phyloP scores from a whole-genome alignment of 495 filamentous ascomycete species.

The Xylaria scruposa region DNA sequence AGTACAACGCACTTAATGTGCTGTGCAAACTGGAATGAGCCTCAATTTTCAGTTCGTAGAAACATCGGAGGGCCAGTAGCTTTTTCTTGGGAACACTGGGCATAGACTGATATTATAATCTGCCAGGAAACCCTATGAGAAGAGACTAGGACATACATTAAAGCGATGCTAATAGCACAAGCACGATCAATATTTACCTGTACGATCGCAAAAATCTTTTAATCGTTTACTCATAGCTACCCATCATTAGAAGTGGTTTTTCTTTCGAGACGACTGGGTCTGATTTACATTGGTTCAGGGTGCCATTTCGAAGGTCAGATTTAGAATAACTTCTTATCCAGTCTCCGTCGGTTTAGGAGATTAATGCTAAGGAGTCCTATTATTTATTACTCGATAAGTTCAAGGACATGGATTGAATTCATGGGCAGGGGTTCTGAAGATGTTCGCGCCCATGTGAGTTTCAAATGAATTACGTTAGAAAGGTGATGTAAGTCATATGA shows the following conservation, averaged over 20 bases:
- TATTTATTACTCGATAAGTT: background rate
- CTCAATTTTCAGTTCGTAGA: background rate
- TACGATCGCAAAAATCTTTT: background rate
- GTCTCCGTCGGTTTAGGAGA: background rate
- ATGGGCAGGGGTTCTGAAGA: background rate
- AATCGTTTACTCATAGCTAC: background rate
- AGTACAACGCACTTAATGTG: background rate
- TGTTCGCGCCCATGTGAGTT: background rate
- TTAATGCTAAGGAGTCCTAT: background rate
- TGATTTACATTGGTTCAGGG: background rate
- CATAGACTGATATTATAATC: background rate
- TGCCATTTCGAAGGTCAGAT: background rate
- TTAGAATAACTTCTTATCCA: background rate
- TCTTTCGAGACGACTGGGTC: background rate
- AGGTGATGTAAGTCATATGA: background rate
- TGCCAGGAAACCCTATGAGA: background rate
- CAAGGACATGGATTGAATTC: background rate
- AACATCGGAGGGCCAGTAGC: background rate
- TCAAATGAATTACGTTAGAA: background rate
- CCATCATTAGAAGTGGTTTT: background rate
- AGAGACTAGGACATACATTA: background rate
- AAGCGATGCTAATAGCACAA: background rate
- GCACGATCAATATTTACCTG: background rate
- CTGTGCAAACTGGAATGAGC: background rate
- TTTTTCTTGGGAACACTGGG: background rate